phyloP scores from a whole-genome alignment of 345 rosid species.

The Gossypium ekmanianum region DNA sequence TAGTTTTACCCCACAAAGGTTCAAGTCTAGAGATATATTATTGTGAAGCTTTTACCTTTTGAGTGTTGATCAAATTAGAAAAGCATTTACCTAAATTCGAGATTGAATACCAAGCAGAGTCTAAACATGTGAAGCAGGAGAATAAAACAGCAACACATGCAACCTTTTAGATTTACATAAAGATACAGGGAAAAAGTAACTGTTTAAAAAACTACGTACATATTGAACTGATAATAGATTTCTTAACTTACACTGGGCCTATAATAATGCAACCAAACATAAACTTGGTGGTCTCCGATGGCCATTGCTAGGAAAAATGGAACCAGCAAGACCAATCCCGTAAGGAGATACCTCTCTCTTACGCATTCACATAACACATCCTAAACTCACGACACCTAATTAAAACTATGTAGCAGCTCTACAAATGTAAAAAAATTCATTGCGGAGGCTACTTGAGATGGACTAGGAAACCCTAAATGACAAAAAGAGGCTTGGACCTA shows the following conservation, averaged over 20 bases:
- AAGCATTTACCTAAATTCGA: too few relatives aligned
- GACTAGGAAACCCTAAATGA: slow-evolving; percentile 11
- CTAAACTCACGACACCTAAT: slow-evolving; percentile 19
- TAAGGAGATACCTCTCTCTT: background rate
- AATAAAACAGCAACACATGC: slow-evolving; percentile 1
- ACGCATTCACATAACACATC: slow-evolving; percentile 19
- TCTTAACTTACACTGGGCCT: background rate
- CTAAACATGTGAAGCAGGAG: background rate
- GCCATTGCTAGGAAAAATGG: slow-evolving; percentile 13
- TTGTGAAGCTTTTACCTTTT: too few relatives aligned
- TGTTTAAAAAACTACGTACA: too few relatives aligned
- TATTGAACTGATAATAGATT: background rate
- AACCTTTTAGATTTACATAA: background rate
- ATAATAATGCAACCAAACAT: background rate
- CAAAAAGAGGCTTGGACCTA: background rate
- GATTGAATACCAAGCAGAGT: too few relatives aligned
- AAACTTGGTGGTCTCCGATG: slow-evolving; percentile 11
- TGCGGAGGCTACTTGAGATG: slow-evolving; percentile 34
- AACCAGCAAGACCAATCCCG: slow-evolving; percentile 31
- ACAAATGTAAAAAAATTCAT: slow-evolving; percentile 55
- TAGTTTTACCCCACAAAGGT: too few relatives aligned
- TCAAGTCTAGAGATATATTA: too few relatives aligned
- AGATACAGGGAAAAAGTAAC: background rate
- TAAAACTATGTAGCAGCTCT: slow-evolving; percentile 22
- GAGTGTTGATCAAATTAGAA: too few relatives aligned